phyloP scores from a whole-genome alignment of 1,284 basidiomycete species.

The Boletus semigastroideus region DNA sequence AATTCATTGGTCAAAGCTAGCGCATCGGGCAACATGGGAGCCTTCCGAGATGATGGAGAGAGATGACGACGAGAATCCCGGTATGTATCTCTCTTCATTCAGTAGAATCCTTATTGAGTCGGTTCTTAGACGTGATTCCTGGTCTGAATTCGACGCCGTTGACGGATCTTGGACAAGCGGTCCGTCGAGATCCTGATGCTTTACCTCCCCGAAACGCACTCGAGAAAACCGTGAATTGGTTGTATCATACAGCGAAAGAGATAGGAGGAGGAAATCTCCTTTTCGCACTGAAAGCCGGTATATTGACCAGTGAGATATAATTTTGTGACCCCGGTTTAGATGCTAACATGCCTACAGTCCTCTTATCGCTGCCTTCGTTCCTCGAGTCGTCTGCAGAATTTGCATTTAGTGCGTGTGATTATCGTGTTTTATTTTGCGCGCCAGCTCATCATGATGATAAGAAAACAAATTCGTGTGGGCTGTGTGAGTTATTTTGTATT shows the following conservation, averaged over 20 bases:
- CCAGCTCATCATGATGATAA: constrained; percentile 22
- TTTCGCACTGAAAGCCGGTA: constrained; percentile 78
- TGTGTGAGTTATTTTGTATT: constrained; percentile 40
- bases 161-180: constrained; percentile 55
- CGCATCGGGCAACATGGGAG: constrained; percentile 50
- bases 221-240: constrained; percentile 48
- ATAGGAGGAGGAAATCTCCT: constrained; percentile 62
- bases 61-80: constrained; percentile 56
- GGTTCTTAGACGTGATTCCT: constrained; percentile 52
- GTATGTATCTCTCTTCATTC: constrained; percentile 28
- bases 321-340: background rate
- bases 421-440: background rate
- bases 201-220: constrained; percentile 62
- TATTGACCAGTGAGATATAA: constrained; percentile 52
- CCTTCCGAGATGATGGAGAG: constrained; percentile 43
- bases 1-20: constrained; percentile 39
- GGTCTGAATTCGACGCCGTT: constrained; percentile 45
- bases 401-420: constrained; percentile 53
- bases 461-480: constrained; percentile 59
- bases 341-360: constrained; percentile 36
- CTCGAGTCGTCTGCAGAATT: constrained; percentile 52
- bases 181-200: constrained; percentile 70
- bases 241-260: constrained; percentile 43
- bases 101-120: background rate
- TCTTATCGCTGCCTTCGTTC: constrained; percentile 59